Base-by-base conservation (phyloP, 2,329 filamentous ascomycete species). In the Alternaria gansuensis region DNA sequence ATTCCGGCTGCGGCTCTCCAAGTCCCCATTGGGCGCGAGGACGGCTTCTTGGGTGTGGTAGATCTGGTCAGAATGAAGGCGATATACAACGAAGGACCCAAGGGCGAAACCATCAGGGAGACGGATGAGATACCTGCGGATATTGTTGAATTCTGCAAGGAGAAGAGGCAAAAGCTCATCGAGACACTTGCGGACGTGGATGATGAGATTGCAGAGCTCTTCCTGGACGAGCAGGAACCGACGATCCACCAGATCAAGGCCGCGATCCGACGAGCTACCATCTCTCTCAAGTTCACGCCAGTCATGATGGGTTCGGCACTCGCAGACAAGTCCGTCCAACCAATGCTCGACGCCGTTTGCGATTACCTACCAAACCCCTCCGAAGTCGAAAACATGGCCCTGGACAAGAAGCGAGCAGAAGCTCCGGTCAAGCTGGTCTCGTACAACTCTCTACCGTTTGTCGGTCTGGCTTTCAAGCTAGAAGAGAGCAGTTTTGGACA, bases 401-500 rank as follows among this genome's bases (percentile, higher is more conserved):
- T 99, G 55, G 94, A 99, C 79, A 89, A 88, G 75, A 87, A 88
- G 74, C 87, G 90, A 70, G 83, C 83, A 41, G 95, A 99, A 78
- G 86, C 88, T 48, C 85, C 88, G 2, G 93, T 97, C 60, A 90
- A 94, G 77, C 87, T 99, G 55, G 88, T 97, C 17, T 93, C 94
- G 1, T 97, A 98, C 82, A 95, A 96, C 80, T 90, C 91, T 23
- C 83, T 97, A 24, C 95, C 95, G 0, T 97, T 98, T 73, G 93
- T 97, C 55, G 95, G 95, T 49, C 84, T 99, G 63, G 95, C 95
- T 9, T 99, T 99, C 85, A 99, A 99, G 84, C 88, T 99, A 23
- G 95, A 99, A 84, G 95, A 99, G 81, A 96, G 94, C 81, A 97
- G 96, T 78, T 99, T 96, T 73, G 95, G 95, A 41, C 95, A 99